Evolutionary conservation across 2,329 filamentous ascomycete genomes (phyloP).

Genomic region (Aureobasidium lini): DNA sequence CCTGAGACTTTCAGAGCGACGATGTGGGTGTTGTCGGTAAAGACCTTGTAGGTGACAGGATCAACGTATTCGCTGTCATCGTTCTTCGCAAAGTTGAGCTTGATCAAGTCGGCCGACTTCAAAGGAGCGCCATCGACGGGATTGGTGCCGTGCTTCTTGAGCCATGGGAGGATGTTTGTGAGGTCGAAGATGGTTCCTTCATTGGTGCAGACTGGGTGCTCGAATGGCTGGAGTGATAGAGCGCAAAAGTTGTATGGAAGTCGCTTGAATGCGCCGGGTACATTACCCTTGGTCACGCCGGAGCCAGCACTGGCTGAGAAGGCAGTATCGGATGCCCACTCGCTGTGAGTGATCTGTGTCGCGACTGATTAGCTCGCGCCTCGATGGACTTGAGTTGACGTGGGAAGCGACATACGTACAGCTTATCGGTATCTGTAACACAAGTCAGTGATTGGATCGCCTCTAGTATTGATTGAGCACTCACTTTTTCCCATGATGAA

Average conservation of each 20-base stretch:
- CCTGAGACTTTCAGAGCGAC: constrained; percentile 79
- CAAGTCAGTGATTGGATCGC: background rate
- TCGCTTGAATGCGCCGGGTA: constrained; percentile 66
- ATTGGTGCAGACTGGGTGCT: constrained; percentile 83
- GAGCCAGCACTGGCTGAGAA: constrained; percentile 74
- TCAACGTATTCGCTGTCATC: constrained; percentile 88
- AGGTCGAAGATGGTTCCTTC: constrained; percentile 90
- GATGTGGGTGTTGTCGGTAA: constrained; percentile 97
- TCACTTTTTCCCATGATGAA: constrained; percentile 22
- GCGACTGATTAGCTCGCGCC: background rate
- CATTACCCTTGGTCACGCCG: constrained; percentile 49
- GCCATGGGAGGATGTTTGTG: constrained; percentile 88
- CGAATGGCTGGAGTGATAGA: constrained; percentile 88
- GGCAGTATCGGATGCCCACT: constrained; percentile 89
- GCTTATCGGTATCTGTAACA: constrained; percentile 28
- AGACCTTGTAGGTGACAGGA: constrained; percentile 93
- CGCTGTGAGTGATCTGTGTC: constrained; percentile 80
- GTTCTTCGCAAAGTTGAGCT: constrained; percentile 87
- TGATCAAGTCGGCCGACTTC: constrained; percentile 75
- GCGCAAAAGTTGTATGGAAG: constrained; percentile 98
- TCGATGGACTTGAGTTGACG: constrained; percentile 7
- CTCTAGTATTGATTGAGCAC: background rate
- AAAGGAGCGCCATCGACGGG: constrained; percentile 77
- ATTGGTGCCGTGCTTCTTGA: constrained; percentile 88
- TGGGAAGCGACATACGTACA: constrained; percentile 29